Percentiles rank a stretch among this genome's conserved stretches.
Conservation (phyloP, 495 filamentous ascomycete genomes). For the Extremus antarcticus region DNA sequence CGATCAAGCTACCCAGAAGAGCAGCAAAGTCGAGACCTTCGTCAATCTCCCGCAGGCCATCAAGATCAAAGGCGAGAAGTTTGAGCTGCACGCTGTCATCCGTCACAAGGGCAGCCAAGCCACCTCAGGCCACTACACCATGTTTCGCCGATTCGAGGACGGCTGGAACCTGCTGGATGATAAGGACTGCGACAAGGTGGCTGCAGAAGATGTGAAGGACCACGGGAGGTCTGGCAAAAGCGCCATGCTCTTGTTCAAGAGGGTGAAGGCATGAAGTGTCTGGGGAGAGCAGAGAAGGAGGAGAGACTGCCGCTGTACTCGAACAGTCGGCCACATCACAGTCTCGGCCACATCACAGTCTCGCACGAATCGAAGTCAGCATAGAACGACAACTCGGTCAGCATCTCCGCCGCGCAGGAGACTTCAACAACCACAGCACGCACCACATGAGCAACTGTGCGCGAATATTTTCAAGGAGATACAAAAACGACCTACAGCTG, state of each 20-base stretch:
- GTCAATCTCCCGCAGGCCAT: background rate
- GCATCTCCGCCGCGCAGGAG: too few species aligned
- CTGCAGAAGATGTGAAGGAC: background rate
- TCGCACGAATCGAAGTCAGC: too few species aligned
- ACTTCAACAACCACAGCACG: too few species aligned
- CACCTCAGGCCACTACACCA: conserved; percentile 9
- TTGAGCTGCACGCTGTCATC: conserved; percentile 1
- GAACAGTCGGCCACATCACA: too few species aligned
- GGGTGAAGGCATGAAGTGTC: background rate
- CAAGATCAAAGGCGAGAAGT: background rate
- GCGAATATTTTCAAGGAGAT: too few species aligned
- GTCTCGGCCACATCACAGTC: too few species aligned
- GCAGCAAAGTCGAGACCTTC: background rate
- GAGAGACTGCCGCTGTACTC: too few species aligned
- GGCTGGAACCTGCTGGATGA: conserved; percentile 14
- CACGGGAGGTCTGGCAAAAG: conserved; percentile 3
- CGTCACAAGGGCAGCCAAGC: background rate
- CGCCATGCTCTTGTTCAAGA: conserved; percentile 13
- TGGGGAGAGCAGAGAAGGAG: too few species aligned
- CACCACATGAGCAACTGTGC: too few species aligned
- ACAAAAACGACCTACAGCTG: too few species aligned
- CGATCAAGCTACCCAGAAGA: background rate
- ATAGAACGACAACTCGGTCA: too few species aligned
- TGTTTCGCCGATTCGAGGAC: background rate
- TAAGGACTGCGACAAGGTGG: background rate